Percentiles rank a stretch among this genome's conserved stretches.
These are phyloP conservation scores for Suhomyces anneliseae DNA, from an alignment of 1,139 yeast species.

Conservation along the genomic window DNA sequence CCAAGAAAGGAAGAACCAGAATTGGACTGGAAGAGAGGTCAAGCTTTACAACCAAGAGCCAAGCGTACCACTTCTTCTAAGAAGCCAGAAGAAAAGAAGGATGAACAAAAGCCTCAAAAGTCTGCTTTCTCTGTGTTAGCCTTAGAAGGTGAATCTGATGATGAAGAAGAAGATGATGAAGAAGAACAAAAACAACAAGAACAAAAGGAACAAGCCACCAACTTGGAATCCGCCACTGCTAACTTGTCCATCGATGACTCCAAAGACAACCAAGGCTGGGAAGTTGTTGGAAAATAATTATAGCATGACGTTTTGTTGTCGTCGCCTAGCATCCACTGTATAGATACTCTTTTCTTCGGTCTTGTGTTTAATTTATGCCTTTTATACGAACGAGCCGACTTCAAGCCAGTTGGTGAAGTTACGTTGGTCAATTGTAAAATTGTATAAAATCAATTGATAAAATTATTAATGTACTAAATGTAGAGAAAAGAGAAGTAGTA, in stretches of 20 bases:
- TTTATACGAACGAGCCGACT: not conserved
- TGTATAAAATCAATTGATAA: no score
- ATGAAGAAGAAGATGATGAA: constrained; percentile 50
- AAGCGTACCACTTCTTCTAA: constrained; percentile 11
- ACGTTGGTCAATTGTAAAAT: no score
- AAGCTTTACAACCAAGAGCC: constrained; percentile 28
- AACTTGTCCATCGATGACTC: constrained; percentile 36
- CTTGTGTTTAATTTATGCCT: constrained; percentile 13
- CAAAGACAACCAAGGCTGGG: constrained; percentile 58
- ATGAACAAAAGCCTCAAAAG: constrained; percentile 48
- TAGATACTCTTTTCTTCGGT: constrained; percentile 12
- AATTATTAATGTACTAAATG: no score
- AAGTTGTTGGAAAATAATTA: constrained; percentile 52
- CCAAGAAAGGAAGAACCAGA: constrained; percentile 33
- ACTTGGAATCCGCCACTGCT: constrained; percentile 38
- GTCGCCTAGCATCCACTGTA: constrained; percentile 6
- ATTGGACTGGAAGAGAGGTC: constrained; percentile 35
- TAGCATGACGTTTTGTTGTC: not conserved
- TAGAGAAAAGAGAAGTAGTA: no score
- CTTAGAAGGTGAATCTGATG: constrained; percentile 59
- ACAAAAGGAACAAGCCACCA: constrained; percentile 38
- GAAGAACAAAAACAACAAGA: constrained; percentile 15
- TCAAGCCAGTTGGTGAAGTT: no score
- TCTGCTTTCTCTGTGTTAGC: constrained; percentile 68
- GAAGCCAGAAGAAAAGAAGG: constrained; percentile 30